Evolutionary conservation across 2,329 filamentous ascomycete species (phyloP).

Genomic region (Orbilia quercus): DNA sequence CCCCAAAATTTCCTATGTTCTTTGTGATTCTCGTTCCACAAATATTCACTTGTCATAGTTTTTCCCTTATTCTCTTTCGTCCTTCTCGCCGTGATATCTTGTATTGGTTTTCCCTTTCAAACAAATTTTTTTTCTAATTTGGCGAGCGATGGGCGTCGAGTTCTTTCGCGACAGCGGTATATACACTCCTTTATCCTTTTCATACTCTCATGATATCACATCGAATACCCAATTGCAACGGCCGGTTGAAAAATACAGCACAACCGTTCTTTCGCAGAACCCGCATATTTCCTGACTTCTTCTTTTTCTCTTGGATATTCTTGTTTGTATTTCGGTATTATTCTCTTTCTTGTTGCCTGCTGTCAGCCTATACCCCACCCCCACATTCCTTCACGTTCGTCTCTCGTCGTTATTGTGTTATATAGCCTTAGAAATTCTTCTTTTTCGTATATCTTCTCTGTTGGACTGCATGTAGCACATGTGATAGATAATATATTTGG

Average conservation of each 20-base stretch:
- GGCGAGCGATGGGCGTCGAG: slow-evolving; percentile 57
- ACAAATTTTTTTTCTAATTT: slow-evolving; percentile 39
- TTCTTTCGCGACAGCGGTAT: slow-evolving; percentile 58
- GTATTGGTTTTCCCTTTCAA: slow-evolving; percentile 13
- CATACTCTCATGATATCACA: slow-evolving; percentile 49
- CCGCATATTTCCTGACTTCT: too few relatives aligned
- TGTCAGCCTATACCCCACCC: slow-evolving; percentile 32
- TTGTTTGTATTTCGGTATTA: slow-evolving; percentile 20
- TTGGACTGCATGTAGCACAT: too few relatives aligned
- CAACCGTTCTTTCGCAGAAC: slow-evolving; percentile 44
- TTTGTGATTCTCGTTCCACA: slow-evolving; percentile 26
- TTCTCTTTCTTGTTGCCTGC: slow-evolving; percentile 12
- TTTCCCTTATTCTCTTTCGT: slow-evolving; percentile 31
- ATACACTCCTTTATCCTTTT: slow-evolving; percentile 45
- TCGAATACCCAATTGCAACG: slow-evolving; percentile 53
- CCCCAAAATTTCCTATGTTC: slow-evolving; percentile 37
- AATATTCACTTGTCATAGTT: slow-evolving; percentile 18
- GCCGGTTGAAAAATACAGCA: slow-evolving; percentile 34
- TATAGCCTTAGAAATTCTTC: slow-evolving; percentile 40
- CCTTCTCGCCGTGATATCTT: slow-evolving; percentile 19
- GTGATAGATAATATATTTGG: too few relatives aligned
- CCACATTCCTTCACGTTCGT: slow-evolving; percentile 40
- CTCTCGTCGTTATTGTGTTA: slow-evolving; percentile 18
- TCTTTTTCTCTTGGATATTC: slow-evolving; percentile 36
- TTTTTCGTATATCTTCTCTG: slow-evolving; percentile 15